Percentiles rank a stretch among this genome's conserved stretches.
These are phyloP conservation scores for Globisporangium polare DNA, from an alignment of 352 stramenopile species.

Conservation along the genomic window DNA sequence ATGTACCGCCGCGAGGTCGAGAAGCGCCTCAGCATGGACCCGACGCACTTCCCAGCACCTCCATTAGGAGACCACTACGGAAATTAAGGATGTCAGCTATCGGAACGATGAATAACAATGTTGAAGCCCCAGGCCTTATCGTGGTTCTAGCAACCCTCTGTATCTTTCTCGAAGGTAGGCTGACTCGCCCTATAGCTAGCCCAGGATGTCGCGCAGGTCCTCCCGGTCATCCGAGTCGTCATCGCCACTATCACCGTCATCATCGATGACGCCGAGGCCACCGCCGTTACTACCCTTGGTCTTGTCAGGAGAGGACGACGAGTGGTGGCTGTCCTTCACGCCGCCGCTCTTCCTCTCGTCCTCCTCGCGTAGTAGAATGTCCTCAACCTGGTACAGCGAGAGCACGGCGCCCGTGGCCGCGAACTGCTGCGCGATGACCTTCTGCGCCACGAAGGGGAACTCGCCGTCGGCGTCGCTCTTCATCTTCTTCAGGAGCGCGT, in stretches of 20 bases:
- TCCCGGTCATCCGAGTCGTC: constrained; percentile 22
- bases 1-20: constrained; percentile 65
- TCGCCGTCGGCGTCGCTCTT: constrained; percentile 48
- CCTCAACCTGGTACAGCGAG: constrained; percentile 37
- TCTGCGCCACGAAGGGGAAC: constrained; percentile 40
- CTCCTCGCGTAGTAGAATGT: constrained; percentile 41
- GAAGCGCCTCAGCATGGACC: constrained; percentile 37
- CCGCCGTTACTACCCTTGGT: not conserved
- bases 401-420: constrained; percentile 35
- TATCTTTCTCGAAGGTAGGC: not conserved
- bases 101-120: not conserved
- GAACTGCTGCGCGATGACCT: constrained; percentile 41
- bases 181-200: constrained; percentile 18
- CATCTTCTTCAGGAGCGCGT: constrained; percentile 33
- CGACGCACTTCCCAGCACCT: constrained; percentile 17
- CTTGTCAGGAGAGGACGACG: constrained; percentile 3
- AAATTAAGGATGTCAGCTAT: not conserved
- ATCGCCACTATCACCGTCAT: constrained; percentile 20
- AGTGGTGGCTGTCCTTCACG: constrained; percentile 4
- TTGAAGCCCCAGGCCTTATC: not conserved
- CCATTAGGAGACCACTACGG: not conserved
- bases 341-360: constrained; percentile 26
- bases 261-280: constrained; percentile 1
- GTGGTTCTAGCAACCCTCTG: no score
- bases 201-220: constrained; percentile 33